Percentiles rank a stretch among this genome's conserved stretches.
phyloP scores from a whole-genome alignment of 2,329 filamentous ascomycete species.

The Xylaria digitata region DNA sequence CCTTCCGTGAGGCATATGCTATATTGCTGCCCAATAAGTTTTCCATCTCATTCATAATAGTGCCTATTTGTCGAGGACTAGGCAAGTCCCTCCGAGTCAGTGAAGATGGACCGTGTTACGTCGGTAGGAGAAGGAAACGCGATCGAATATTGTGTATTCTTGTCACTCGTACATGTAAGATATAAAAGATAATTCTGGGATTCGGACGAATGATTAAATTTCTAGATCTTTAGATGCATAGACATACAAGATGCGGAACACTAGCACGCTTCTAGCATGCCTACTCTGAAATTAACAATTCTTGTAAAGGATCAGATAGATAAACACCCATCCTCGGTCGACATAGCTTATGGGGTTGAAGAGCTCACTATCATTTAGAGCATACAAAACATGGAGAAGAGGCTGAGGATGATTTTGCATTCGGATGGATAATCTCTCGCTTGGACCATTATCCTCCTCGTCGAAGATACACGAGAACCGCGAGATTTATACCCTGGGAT shows the following conservation, averaged over 20 bases:
- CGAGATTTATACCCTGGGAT: constrained; percentile 3
- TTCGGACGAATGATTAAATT: not conserved
- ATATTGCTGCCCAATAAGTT: no score
- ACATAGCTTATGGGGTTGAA: not conserved
- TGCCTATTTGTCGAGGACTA: no score
- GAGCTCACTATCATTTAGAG: not conserved
- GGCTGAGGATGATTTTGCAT: constrained; percentile 11
- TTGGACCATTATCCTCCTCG: constrained; percentile 15
- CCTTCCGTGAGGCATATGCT: no score
- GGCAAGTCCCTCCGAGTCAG: no score
- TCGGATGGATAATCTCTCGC: constrained; percentile 16
- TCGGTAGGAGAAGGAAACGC: not conserved
- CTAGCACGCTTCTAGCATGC: not conserved
- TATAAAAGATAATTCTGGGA: not conserved
- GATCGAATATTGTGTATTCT: not conserved
- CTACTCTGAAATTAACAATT: not conserved
- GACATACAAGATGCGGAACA: not conserved
- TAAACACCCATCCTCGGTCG: no score
- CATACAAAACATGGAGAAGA: not conserved
- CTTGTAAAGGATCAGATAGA: not conserved
- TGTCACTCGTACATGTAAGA: not conserved
- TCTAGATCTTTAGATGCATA: not conserved
- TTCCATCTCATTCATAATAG: no score
- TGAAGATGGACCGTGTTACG: not conserved
- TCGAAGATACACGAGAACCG: constrained; percentile 25